phyloP scores from a whole-genome alignment of 352 stramenopile species.

The Globisporangium cylindrosporum region DNA sequence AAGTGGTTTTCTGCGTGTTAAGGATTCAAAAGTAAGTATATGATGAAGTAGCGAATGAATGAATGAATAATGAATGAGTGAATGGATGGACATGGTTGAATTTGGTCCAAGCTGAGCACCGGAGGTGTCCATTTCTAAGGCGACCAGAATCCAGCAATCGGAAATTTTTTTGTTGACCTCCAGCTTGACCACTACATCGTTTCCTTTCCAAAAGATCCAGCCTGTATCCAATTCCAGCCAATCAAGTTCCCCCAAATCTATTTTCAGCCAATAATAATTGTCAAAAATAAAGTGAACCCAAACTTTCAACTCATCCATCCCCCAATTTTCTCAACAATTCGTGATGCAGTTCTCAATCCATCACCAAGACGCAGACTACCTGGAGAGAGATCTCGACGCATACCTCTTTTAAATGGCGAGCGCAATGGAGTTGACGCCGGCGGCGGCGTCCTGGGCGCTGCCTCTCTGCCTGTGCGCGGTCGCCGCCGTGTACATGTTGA shows the following conservation, averaged over 20 bases:
- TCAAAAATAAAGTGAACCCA: not conserved
- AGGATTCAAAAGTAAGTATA: not conserved
- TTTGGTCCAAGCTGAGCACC: too few species aligned
- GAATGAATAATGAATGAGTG: too few species aligned
- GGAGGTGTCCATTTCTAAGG: too few species aligned
- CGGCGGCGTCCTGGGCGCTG: not conserved
- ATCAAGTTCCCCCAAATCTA: not conserved
- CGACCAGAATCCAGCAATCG: too few species aligned
- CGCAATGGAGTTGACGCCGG: not conserved
- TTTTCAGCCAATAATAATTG: not conserved
- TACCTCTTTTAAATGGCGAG: not conserved
- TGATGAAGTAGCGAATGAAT: not conserved
- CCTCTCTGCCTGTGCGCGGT: slow-evolving; percentile 1
- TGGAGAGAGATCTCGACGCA: not conserved
- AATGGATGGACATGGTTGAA: not conserved
- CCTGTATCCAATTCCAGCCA: not conserved
- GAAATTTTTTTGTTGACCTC: too few species aligned
- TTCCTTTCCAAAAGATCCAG: not conserved
- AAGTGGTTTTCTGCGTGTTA: not conserved
- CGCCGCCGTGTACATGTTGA: not conserved
- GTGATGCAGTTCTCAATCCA: not conserved
- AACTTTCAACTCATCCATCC: not conserved
- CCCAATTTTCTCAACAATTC: too few species aligned
- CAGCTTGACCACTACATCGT: not conserved
- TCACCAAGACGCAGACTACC: not conserved